Percentiles rank a stretch among this genome's conserved stretches.
These are phyloP conservation scores for Yarrowia galli DNA, from an alignment of 1,139 yeast genomes.

Conservation along the genomic window DNA sequence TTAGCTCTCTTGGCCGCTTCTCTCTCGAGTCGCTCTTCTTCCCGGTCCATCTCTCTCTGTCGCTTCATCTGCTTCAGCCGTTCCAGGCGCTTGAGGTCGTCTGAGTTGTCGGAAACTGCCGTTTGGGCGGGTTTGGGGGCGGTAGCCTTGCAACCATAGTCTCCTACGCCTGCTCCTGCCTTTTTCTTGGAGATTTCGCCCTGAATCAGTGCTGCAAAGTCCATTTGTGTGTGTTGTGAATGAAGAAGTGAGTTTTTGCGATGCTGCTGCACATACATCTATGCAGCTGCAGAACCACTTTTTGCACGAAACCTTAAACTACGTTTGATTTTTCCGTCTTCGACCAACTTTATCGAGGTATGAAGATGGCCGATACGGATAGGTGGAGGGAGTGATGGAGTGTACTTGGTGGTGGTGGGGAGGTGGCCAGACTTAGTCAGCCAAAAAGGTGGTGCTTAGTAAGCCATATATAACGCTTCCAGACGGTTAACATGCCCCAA, in stretches of 20 bases:
- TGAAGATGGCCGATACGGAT: background rate
- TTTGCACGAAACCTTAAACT: background rate
- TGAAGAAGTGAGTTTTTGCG: slow-evolving; percentile 15
- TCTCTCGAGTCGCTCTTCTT: slow-evolving; percentile 44
- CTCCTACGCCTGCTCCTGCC: slow-evolving; percentile 40
- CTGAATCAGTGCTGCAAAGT: slow-evolving; percentile 48
- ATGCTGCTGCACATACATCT: slow-evolving; percentile 23
- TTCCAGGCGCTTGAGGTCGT: slow-evolving; percentile 44
- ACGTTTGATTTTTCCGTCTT: background rate
- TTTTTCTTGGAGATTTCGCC: slow-evolving; percentile 51
- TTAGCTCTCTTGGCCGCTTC: slow-evolving; percentile 41
- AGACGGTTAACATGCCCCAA: too few species aligned
- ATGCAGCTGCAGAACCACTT: background rate
- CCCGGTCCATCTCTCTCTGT: slow-evolving; percentile 46
- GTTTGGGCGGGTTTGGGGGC: slow-evolving; percentile 40
- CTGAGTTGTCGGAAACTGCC: slow-evolving; percentile 45
- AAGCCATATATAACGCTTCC: too few species aligned
- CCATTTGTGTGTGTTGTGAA: slow-evolving; percentile 44
- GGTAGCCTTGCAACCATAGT: slow-evolving; percentile 4
- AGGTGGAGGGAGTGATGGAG: too few species aligned
- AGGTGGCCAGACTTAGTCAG: too few species aligned
- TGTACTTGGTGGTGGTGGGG: too few species aligned
- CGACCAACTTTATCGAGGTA: slow-evolving; percentile 8
- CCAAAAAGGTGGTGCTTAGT: too few species aligned
- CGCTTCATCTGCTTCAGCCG: slow-evolving; percentile 48